phyloP scores from a whole-genome alignment of 2,329 filamentous ascomycete species.

The Alternaria ethzedia region DNA sequence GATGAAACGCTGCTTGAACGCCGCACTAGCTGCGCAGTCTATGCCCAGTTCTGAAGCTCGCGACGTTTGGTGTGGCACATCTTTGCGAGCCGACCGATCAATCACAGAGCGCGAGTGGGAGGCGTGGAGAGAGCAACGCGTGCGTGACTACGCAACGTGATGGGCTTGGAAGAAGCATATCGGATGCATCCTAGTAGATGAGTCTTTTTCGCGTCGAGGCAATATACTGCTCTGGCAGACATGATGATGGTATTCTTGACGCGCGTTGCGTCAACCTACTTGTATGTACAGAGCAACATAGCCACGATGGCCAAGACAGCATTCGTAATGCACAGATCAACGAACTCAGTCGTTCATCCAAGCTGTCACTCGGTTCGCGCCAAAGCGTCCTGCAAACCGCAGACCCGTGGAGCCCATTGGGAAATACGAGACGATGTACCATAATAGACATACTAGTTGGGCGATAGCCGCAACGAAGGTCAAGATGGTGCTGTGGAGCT shows the following conservation, averaged over 20 bases:
- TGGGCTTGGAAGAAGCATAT: conserved; percentile 14
- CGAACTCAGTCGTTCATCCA: conserved; percentile 78
- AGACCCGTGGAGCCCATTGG: conserved; percentile 93
- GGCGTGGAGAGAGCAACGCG: conserved; percentile 19
- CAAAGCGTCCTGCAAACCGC: conserved; percentile 84
- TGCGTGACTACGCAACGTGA: conserved; percentile 37
- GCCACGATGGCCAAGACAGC: conserved; percentile 18
- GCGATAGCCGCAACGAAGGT: conserved; percentile 84
- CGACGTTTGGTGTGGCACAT: conserved; percentile 24
- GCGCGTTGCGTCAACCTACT: conserved; percentile 26
- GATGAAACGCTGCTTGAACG: background rate
- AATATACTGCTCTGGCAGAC: conserved; percentile 2
- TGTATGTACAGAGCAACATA: conserved; percentile 17
- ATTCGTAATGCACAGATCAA: conserved; percentile 10
- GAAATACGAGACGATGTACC: conserved; percentile 98
- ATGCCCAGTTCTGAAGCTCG: conserved; percentile 2
- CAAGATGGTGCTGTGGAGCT: conserved; percentile 78
- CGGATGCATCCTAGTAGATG: conserved; percentile 16
- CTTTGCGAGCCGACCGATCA: conserved; percentile 23
- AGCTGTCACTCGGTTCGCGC: conserved; percentile 79
- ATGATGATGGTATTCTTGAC: conserved; percentile 24
- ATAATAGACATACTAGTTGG: conserved; percentile 81
- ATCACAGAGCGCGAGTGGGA: conserved; percentile 18
- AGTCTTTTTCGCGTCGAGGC: conserved; percentile 1
- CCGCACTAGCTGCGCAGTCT: background rate